Evolutionary conservation across 2,329 filamentous ascomycete genomes (phyloP), one percentile per base, ranked within the genome.

Genomic region (Alternaria panax): DNA sequence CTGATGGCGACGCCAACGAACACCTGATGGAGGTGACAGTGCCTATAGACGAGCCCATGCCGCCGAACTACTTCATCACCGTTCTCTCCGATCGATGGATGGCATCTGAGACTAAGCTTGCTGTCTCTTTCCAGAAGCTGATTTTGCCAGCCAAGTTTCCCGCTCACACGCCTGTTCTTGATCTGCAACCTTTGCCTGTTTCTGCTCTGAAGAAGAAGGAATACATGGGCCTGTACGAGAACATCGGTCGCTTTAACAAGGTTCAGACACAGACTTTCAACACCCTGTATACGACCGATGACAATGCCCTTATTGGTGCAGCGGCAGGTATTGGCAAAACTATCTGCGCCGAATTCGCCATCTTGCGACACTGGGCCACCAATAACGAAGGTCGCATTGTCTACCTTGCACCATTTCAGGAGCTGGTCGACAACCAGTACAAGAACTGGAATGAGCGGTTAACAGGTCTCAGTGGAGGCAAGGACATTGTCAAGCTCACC

Each of bases 221-320:
- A 63, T 97, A 91, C 71, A 86, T 90, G 60, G 85, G 86, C 24
- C 81, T 99, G 20, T 99, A 97, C 74, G 88, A 92, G 4, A 84
- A 90, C 28, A 96, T 92, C 88, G 86, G 88, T 56, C 88, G 91
- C 63, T 99, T 99, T 84, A 99, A 99, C 82, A 95, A 95, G 77
- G 91, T 99, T 12, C 96, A 99, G 79, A 97, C 95, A 0, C 95
- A 99, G 76, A 92, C 92, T 0, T 99, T 98, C 83, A 97, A 97
- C 75, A 93, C 93, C 1, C 82, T 99, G 0, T 98, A 92, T 76
- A 90, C 91, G 47, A 91, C 92, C 0, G 92, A 98, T 75, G 92
- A 98, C 70, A 98, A 96, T 71, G 93, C 97, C 22, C 92, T 99
- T 64, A 82, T 99, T 64, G 93, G 92, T 45, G 90, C 94, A n/a